Base-by-base conservation (phyloP, 2,329 filamentous ascomycete genomes). In the Cytospora schulzeri region DNA sequence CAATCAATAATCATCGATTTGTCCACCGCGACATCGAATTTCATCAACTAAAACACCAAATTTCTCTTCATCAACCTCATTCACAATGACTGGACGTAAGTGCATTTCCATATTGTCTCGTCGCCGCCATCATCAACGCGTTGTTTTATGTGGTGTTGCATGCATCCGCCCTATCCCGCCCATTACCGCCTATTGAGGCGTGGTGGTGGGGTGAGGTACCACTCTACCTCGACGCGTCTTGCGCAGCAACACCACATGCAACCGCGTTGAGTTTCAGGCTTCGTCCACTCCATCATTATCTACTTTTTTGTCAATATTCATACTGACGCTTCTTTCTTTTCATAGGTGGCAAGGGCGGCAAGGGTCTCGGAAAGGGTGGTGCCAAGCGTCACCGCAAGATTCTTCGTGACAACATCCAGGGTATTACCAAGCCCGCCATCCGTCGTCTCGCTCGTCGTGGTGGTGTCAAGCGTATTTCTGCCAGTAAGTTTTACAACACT, bases 371-470 rank as follows among this genome's bases (percentile, higher is more conserved):
- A 80, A 97, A 97, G 89, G 93, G 93, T 72, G 93, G 93, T 81
- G 94, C 94, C 83, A 98, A 97, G 91, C 93, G 93, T 83, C 93
- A 97, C 85, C 90, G 94, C 77, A 97, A 97, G 91, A 97, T 97
- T 86, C 88, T 97, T 81, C 92, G 93, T 83, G 93, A 97, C 91
- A 97, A 97, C 91, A 97, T 97, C 78, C 93, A 97, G 85, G 93
- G 93, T 84, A 97, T 97, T 79, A 97, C 93, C 77, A 97, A 97
- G 91, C 93, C 93, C 75, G 93, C 93, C 76, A 97, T 97, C 83
- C 91, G 93, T 76, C 93, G 93, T 96, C 93, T 97, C 79, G 93
- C 93, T 71, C 93, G 93, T 84, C 93, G 93, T 95, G 93, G 93
- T 82, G 93, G 93, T 93, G 93, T 97, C 87, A 97, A 97, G 92